Evolutionary conservation across 1,284 basidiomycete genomes (phyloP), one percentile per base, ranked within the genome.

Genomic region (Ganoderma boninense): DNA sequence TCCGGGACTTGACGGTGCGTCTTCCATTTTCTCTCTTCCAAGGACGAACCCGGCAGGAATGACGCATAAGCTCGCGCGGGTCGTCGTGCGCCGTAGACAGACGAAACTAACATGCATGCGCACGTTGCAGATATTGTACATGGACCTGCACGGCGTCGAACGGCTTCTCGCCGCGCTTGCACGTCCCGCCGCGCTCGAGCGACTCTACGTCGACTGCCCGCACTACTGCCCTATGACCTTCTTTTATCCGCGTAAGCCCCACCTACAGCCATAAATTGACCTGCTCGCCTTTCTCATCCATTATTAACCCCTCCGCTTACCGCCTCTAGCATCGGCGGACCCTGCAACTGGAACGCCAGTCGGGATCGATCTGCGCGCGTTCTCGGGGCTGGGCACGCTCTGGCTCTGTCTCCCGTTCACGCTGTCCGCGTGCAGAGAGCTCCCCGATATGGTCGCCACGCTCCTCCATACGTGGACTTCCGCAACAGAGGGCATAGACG

Each of bases 161-260:
- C 57, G 57, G 18, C 57, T 59, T 32, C 20, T 59, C 32, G 13
- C 57, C 35, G 57, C 35, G 2, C 57, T 59, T 20, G 57, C 35
- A 4, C 57, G 57, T 18, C 40, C 57, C 18, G 16, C 57, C 16
- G 32, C 57, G 29, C 57, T 40, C 35, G 40, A 59, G 35, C 20
- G n/a, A 18, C 57, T 59, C 57, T 59, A 59, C 35, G 18, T 59
- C 57, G 57, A 59, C 35, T 59, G 57, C 57, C 57, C 57, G 20
- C 57, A 59, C 57, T 59, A 59, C 57, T 16, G 10, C 57, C 57
- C 57, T 7, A 1, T 59, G 29, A n/a, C 18, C 35, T 10, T 40
- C 35, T 59, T 20, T 32, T 20, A 23, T 20, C 57, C 35, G 29
- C 57, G 57, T 59, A 59, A 35, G 57, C 7, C 35, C 14, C n/a